A percentile compares a stretch with the other conserved stretches of the same genome.
phyloP scores from a whole-genome alignment of 768 basidiomycete species.

The Trametes cubensis region DNA sequence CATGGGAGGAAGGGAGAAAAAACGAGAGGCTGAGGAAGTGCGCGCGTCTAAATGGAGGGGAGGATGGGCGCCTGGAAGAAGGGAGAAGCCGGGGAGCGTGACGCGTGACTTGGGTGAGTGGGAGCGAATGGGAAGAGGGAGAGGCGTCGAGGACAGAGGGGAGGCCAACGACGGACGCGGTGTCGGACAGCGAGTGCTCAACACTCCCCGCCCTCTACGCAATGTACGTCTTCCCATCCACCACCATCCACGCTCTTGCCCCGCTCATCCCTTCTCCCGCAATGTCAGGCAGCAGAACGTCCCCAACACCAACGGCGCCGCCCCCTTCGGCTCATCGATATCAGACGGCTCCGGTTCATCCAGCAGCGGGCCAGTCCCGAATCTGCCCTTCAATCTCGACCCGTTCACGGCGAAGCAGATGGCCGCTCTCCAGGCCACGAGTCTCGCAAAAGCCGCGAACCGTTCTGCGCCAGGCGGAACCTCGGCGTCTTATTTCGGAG shows the following conservation, averaged over 20 bases:
- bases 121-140: background rate
- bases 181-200: no score
- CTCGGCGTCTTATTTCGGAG: slow-evolving; percentile 70
- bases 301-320: slow-evolving; percentile 1
- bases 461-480: slow-evolving; percentile 52
- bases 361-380: slow-evolving; percentile 14
- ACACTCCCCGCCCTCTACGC: no score
- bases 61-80: slow-evolving; percentile 2
- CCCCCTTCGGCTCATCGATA: slow-evolving; percentile 12
- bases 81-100: background rate
- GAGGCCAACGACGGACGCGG: background rate
- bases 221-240: slow-evolving; percentile 14
- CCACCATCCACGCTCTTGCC: background rate
- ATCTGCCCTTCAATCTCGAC: slow-evolving; percentile 54
- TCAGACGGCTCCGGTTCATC: slow-evolving; percentile 1
- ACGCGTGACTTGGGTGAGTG: background rate
- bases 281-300: slow-evolving; percentile 24
- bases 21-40: slow-evolving; percentile 14
- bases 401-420: slow-evolving; percentile 77
- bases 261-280: background rate
- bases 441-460: slow-evolving; percentile 59
- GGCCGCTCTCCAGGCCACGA: slow-evolving; percentile 71
- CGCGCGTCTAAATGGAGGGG: slow-evolving; percentile 10
- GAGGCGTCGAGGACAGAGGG: background rate
- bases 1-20: slow-evolving; percentile 35